Conservation (phyloP, 805 yeast species). For the Zygoascus tannicola region DNA sequence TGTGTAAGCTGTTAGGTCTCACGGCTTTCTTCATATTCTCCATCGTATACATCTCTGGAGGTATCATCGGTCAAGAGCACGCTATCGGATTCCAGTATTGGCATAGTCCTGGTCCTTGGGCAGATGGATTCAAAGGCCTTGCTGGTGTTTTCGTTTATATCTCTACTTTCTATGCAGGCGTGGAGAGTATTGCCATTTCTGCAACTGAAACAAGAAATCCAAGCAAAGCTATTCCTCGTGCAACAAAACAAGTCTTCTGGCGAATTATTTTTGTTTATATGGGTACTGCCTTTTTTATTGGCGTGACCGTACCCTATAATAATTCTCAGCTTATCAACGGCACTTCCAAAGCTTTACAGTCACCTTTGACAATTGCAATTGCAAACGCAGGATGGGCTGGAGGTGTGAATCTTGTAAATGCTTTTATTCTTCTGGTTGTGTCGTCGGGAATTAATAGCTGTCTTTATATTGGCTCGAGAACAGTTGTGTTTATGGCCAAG, state of each 20-base stretch:
- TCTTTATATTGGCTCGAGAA: conserved; percentile 59
- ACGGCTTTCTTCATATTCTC: conserved; percentile 48
- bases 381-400: conserved; percentile 43
- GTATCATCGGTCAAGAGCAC: conserved; percentile 40
- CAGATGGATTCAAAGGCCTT: conserved; percentile 38
- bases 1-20: conserved; percentile 48
- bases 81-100: conserved; percentile 54
- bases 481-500: conserved; percentile 54
- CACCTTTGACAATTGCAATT: conserved; percentile 43
- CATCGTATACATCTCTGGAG: conserved; percentile 47
- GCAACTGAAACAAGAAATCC: conserved; percentile 61
- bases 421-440: conserved; percentile 54
- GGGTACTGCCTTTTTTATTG: conserved; percentile 50
- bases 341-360: conserved; percentile 38
- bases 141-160: conserved; percentile 51
- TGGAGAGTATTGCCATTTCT: conserved; percentile 51
- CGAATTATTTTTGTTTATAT: conserved; percentile 48
- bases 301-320: conserved; percentile 51
- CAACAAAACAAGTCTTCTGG: conserved; percentile 49
- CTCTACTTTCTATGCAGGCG: conserved; percentile 51
- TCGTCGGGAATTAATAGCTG: conserved; percentile 63
- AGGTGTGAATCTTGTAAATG: conserved; percentile 48
- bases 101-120: conserved; percentile 43
- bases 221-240: conserved; percentile 47
- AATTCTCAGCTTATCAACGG: conserved; percentile 36